Percentiles rank a stretch among this genome's conserved stretches.
These are phyloP conservation scores for Mortierella sp. DNA, from an alignment of 371 early-diverging fungal genomes.

Conservation along the genomic window DNA sequence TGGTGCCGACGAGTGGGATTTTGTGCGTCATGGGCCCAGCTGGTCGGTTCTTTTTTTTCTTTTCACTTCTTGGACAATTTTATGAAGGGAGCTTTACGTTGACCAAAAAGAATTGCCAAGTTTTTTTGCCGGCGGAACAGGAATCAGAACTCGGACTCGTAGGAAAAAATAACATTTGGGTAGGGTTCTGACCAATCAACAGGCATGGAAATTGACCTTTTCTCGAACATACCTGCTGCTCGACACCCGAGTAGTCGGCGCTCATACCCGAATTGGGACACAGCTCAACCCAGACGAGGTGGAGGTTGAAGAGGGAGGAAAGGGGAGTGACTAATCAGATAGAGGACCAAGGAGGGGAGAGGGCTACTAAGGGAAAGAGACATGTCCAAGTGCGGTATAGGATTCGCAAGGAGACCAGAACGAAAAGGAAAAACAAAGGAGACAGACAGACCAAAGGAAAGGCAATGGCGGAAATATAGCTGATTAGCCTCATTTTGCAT, in stretches of 20 bases:
- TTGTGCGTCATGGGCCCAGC: not conserved
- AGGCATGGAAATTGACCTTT: not conserved
- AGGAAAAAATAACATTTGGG: not conserved
- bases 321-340: no score
- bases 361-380: not conserved
- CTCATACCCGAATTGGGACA: slow-evolving; percentile 10
- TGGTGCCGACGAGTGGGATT: slow-evolving; percentile 4
- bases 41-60: not conserved
- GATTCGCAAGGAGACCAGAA: no score
- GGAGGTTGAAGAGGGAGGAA: not conserved
- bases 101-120: not conserved
- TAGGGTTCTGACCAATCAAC: not conserved
- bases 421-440: not conserved
- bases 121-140: not conserved
- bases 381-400: not conserved
- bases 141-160: not conserved
- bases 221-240: no score
- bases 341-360: not conserved
- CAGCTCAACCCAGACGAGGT: not conserved
- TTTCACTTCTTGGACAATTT: not conserved
- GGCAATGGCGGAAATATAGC: no score
- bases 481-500: no score
- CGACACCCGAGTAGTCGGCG: slow-evolving; percentile 11
- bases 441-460: not conserved
- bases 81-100: not conserved